Base-by-base conservation (phyloP, 140 eudicot species). In the Artemisia princeps region DNA sequence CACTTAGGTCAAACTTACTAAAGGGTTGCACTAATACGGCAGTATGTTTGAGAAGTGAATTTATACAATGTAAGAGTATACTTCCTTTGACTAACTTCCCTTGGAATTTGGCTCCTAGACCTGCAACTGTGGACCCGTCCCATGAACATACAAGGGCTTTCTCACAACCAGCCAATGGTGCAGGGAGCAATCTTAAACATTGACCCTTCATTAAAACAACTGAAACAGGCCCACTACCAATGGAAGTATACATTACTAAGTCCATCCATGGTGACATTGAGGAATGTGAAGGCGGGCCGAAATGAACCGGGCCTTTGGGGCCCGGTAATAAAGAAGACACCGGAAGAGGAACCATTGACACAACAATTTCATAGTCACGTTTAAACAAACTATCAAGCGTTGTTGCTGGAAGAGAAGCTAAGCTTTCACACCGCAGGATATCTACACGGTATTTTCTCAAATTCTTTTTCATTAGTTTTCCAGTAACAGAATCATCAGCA, bases 251-350 rank as follows among this genome's bases (percentile, higher is more conserved):
- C 55, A 92, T 71, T 17, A 84, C 87, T 73, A 92, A 70, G 70
- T 88, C 88, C 99, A 92, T 82, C 99, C 99, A 92, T 68, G 99
- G 99, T 30, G 99, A 86, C 99, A 92, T 92, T 55, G 94, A 88
- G 37, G 96, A 83, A 72, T 88, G 87, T 52, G 90, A 83, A 14
- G 96, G 98, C 55, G 98, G 98, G 22, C 96, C 99, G 61, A 92
- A 88, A 79, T 92, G 99, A 65, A 92, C 78, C 4, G 96, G 96
- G 60, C 99, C 96, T 56, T 83, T 82, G 1, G 96, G 81, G 57
- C 96, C 96, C 17, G 99, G 99, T 72, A 92, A 67, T 72, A 92
- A 84, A 42, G 96, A 92, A 55, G 98, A 80, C 61, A 78, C 88
- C 16, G 99, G 95, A 58, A 92, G 90, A 6, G 99, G 99, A 69